phyloP scores from a whole-genome alignment of 2,329 filamentous ascomycete species.

The Cordyceps sp. region DNA sequence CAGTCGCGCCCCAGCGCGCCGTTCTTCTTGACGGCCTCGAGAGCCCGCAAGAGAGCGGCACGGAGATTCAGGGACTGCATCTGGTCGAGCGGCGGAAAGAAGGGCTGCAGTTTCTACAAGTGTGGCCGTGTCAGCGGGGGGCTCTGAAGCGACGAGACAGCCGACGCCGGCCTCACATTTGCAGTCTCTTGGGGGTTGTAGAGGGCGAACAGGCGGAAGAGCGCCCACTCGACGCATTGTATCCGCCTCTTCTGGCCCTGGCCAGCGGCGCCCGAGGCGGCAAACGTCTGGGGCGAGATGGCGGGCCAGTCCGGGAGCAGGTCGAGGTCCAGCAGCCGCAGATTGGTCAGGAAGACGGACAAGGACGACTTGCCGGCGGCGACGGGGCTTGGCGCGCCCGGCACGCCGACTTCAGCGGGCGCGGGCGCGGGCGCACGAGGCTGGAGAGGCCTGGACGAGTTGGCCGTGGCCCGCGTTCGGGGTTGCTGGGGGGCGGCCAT shows the following conservation, averaged over 20 bases:
- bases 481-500: slow-evolving; percentile 5
- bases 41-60: slow-evolving; percentile 60
- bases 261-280: slow-evolving; percentile 38
- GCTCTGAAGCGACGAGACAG: not conserved
- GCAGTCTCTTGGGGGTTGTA: slow-evolving; percentile 67
- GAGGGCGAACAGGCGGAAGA: slow-evolving; percentile 73
- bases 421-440: not conserved
- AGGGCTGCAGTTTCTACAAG: slow-evolving; percentile 64
- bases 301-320: slow-evolving; percentile 61
- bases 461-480: slow-evolving; percentile 3
- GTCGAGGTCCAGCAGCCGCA: slow-evolving; percentile 71
- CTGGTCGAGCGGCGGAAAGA: slow-evolving; percentile 81
- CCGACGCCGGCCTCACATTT: slow-evolving; percentile 33
- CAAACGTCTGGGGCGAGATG: slow-evolving; percentile 55
- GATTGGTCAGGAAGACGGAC: slow-evolving; percentile 55
- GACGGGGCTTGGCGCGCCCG: not conserved
- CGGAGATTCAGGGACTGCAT: slow-evolving; percentile 84
- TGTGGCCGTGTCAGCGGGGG: not conserved
- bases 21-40: slow-evolving; percentile 79
- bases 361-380: slow-evolving; percentile 9
- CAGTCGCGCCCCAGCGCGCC: slow-evolving; percentile 65
- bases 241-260: slow-evolving; percentile 72
- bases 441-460: slow-evolving; percentile 1
- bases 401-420: not conserved
- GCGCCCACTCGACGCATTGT: slow-evolving; percentile 70